phyloP scores from a whole-genome alignment of 2,329 filamentous ascomycete species.

The Elsinoe ampelina region DNA sequence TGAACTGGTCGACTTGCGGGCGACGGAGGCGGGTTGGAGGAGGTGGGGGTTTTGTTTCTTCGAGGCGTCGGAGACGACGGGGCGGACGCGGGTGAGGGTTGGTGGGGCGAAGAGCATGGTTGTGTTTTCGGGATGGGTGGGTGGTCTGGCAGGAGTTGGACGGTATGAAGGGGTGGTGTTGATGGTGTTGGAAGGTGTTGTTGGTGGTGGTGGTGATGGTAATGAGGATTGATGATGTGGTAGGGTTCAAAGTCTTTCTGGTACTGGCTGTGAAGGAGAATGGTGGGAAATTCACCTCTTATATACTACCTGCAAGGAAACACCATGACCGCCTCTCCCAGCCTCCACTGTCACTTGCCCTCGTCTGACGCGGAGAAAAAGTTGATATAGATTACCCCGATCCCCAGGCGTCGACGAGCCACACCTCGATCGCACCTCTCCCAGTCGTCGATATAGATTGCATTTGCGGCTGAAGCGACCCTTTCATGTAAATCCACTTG shows the following conservation, averaged over 20 bases:
- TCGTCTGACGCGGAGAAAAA: background rate
- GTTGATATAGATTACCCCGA: background rate
- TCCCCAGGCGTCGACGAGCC: background rate
- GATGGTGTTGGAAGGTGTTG: background rate
- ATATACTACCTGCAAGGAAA: background rate
- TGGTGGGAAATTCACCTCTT: background rate
- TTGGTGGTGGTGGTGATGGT: background rate
- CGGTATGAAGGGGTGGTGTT: too few relatives aligned
- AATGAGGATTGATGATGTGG: background rate
- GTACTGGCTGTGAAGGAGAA: background rate
- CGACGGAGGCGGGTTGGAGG: background rate
- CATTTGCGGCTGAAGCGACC: background rate
- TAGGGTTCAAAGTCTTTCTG: too few relatives aligned
- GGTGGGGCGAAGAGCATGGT: conserved; percentile 1
- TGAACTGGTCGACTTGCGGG: background rate
- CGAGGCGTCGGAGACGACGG: background rate
- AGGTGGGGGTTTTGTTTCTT: background rate
- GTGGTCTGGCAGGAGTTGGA: background rate
- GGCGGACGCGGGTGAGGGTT: background rate
- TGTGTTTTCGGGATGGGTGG: background rate
- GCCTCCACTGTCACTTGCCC: background rate
- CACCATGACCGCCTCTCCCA: background rate
- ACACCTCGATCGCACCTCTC: background rate
- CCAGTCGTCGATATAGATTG: background rate
- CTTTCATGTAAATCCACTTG: background rate